Conservation (phyloP, 2,329 filamentous ascomycete species). For the Myrmaecium sp. region DNA sequence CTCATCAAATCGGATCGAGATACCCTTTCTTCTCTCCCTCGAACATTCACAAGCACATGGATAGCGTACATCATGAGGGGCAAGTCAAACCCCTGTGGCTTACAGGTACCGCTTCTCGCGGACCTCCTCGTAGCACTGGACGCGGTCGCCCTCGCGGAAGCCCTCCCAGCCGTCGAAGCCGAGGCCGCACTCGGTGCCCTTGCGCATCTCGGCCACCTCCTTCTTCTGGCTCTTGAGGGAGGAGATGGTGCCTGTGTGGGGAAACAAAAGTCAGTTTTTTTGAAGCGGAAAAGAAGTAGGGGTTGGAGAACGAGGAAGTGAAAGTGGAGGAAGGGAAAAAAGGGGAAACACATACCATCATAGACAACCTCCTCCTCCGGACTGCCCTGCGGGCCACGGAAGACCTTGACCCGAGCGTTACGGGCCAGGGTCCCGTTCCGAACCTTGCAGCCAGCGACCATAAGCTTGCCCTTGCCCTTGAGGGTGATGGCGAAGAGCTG, state of each 20-base stretch:
- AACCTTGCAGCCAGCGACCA: constrained; percentile 76
- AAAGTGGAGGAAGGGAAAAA: background rate
- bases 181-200: constrained; percentile 87
- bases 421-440: constrained; percentile 59
- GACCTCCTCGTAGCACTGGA: constrained; percentile 76
- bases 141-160: constrained; percentile 63
- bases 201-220: constrained; percentile 74
- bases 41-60: too few relatives aligned
- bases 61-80: too few relatives aligned
- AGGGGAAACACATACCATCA: constrained; percentile 49
- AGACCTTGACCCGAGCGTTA: constrained; percentile 49
- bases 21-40: too few relatives aligned
- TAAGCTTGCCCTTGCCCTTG: constrained; percentile 50
- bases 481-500: constrained; percentile 73
- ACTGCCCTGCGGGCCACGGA: too few relatives aligned
- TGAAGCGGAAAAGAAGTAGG: constrained; percentile 4
- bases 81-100: too few relatives aligned
- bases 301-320: constrained; percentile 1
- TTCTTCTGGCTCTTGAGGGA: constrained; percentile 88
- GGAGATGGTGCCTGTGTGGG: constrained; percentile 47
- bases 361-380: constrained; percentile 50
- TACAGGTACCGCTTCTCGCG: constrained; percentile 47
- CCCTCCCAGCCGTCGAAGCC: constrained; percentile 65
- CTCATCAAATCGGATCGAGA: too few relatives aligned
- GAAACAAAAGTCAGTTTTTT: constrained; percentile 3